A percentile compares a stretch with the other conserved stretches of the same genome.
Evolutionary conservation across 176 grass and related monocot species (phyloP).

Genomic region (Oryza nivara): DNA sequence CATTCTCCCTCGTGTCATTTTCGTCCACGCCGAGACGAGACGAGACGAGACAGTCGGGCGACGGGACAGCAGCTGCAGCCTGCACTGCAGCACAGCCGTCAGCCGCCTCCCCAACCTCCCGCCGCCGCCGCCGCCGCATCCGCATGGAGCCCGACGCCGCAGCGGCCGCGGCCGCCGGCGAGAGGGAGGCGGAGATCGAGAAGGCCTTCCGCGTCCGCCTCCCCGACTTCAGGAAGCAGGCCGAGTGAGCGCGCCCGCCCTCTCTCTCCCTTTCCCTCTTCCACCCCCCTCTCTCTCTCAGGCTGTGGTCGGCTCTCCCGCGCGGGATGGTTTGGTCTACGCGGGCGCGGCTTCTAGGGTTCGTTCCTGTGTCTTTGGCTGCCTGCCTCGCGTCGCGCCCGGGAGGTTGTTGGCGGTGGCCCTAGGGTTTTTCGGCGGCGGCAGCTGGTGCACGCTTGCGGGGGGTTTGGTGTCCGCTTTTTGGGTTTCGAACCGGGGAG

Average conservation of each 20-base stretch:
- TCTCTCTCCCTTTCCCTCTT: background rate
- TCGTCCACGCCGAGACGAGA: too few species aligned
- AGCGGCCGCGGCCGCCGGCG: slow-evolving; percentile 10
- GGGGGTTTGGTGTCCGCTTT: background rate
- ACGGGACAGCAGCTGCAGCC: background rate
- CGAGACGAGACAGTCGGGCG: too few species aligned
- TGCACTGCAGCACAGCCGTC: too few species aligned
- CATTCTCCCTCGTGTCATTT: too few species aligned
- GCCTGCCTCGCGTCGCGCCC: background rate
- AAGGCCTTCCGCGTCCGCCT: slow-evolving; percentile 63
- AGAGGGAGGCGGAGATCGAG: slow-evolving; percentile 67
- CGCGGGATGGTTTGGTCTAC: background rate
- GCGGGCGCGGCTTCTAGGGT: slow-evolving; percentile 35
- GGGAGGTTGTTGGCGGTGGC: background rate
- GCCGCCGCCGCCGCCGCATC: background rate
- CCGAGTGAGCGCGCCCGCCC: slow-evolving; percentile 54
- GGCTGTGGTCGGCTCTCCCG: background rate
- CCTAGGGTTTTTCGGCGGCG: too few species aligned
- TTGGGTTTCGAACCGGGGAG: slow-evolving; percentile 14
- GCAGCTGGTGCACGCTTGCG: too few species aligned
- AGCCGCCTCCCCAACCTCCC: too few species aligned
- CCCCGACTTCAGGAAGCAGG: slow-evolving; percentile 78
- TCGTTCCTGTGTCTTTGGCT: slow-evolving; percentile 2
- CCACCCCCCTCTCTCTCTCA: background rate
- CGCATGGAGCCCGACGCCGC: slow-evolving; percentile 12